A percentile compares a stretch with the other conserved stretches of the same genome.
These are phyloP conservation scores for Kodamaea fungicola DNA, from an alignment of 1,139 yeast species.

Conservation along the genomic window DNA sequence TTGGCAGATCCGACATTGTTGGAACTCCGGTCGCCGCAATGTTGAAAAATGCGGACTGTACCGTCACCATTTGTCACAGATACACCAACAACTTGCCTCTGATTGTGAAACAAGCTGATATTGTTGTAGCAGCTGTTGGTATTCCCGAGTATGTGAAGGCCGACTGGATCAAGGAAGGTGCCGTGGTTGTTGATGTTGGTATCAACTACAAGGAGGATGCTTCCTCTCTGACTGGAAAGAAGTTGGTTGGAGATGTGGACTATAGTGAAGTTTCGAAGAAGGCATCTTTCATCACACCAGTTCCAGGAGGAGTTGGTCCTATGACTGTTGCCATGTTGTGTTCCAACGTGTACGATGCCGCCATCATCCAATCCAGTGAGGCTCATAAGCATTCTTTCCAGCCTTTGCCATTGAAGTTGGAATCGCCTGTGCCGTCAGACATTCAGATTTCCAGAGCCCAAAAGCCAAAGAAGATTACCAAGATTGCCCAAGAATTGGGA, in stretches of 20 bases:
- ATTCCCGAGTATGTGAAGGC: slow-evolving; percentile 66
- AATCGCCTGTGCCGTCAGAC: slow-evolving; percentile 71
- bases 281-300: slow-evolving; percentile 71
- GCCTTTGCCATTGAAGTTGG: slow-evolving; percentile 48
- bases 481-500: slow-evolving; percentile 64
- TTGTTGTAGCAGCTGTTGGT: slow-evolving; percentile 77
- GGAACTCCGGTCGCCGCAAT: slow-evolving; percentile 78
- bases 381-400: slow-evolving; percentile 44
- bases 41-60: slow-evolving; percentile 68
- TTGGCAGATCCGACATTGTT: slow-evolving; percentile 80
- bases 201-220: slow-evolving; percentile 69
- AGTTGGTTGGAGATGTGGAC: slow-evolving; percentile 77
- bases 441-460: slow-evolving; percentile 73
- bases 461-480: slow-evolving; percentile 61
- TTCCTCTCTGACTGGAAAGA: slow-evolving; percentile 59
- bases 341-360: slow-evolving; percentile 63
- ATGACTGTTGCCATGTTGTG: slow-evolving; percentile 86
- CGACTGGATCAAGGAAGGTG: slow-evolving; percentile 68
- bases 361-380: slow-evolving; percentile 50
- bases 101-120: slow-evolving; percentile 61
- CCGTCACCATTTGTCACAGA: slow-evolving; percentile 72
- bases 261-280: slow-evolving; percentile 52
- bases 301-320: slow-evolving; percentile 89
- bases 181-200: slow-evolving; percentile 75
- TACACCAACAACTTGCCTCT: slow-evolving; percentile 50